Base-by-base conservation (phyloP, 306 rosid genomes). In the Prinsepia uniflora region DNA sequence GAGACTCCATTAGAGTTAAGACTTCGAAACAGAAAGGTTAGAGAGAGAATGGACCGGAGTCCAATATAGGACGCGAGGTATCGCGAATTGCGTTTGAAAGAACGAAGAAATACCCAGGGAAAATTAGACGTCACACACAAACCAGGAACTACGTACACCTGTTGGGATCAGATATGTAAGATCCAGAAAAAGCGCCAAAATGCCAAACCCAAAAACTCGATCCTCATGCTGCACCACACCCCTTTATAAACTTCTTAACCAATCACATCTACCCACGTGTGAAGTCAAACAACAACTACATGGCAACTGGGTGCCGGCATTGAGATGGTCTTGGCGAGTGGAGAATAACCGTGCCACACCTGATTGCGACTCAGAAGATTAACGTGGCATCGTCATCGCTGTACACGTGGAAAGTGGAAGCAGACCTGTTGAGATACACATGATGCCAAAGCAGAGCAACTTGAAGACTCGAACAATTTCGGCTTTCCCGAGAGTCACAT, bases 1-100 rank as follows among this genome's bases (percentile, higher is more conserved):
- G 83, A 75, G 89, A 81, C 71, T 78, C 94, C 97, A 87, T 91
- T 30, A 10, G 19, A 2, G 10, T 36, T 4, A 15, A 15, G 20
- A 30, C 10, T 1, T 19, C 19, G 24, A 72, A 41, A 17, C 44
- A 40, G 40, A 55, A 50, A 43, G 39, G 1, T 24, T 22, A 5
- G 6, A 64, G 67, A 57, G 70, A 77, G 48, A 50, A 17, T 9
- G 14, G 20, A 41, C 42, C 11, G 6, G 68, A 78, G 62, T 3
- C 78, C 53, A 58, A 40, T 6, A 70, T 5, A 3, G 17, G 72
- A 81, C 73, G 88, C 15, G 76, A 88, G 72, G 87, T 69, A 81
- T 79, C 86, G 74, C 39, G 75, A 30, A 19, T 19, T 36, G 52
- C 42, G 12, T 68, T 55, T 54, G 79, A 68, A 67, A 70, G 62